Conservation (phyloP, 1,284 basidiomycete genomes). For the Meripilus lineatus region DNA sequence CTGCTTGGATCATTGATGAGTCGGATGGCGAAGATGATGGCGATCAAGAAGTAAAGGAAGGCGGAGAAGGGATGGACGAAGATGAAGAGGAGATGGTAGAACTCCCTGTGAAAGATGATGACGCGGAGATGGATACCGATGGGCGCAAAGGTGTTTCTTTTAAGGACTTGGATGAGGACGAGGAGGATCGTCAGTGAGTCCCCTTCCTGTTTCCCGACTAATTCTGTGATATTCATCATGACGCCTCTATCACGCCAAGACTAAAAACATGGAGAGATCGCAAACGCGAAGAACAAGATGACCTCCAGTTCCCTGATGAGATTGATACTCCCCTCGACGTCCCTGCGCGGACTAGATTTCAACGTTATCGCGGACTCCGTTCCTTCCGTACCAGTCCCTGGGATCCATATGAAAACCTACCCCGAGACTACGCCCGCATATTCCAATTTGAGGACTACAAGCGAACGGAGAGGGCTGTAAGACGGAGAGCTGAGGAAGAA, state of each 20-base stretch:
- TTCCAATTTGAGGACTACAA: conserved; percentile 98
- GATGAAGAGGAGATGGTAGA: conserved; percentile 65
- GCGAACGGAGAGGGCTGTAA: conserved; percentile 77
- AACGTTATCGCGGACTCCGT: conserved; percentile 87
- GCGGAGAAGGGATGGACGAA: conserved; percentile 33
- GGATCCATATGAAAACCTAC: conserved; percentile 97
- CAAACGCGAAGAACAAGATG: conserved; percentile 70
- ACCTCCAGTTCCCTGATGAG: conserved; percentile 91
- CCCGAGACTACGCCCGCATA: conserved; percentile 89
- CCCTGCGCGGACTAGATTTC: conserved; percentile 85
- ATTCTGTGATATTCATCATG: neutral
- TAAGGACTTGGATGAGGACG: conserved; percentile 75
- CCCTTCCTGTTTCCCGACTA: neutral
- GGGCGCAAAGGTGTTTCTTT: conserved; percentile 54
- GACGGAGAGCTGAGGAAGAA: conserved; percentile 59
- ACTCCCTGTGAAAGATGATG: conserved; percentile 45
- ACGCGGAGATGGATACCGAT: conserved; percentile 57
- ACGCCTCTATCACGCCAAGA: conserved; percentile 32
- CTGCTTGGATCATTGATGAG: conserved; percentile 89
- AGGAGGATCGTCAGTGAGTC: conserved; percentile 79
- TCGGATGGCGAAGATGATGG: conserved; percentile 63
- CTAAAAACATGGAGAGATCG: conserved; percentile 66
- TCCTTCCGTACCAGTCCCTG: conserved; percentile 94
- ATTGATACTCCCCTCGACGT: conserved; percentile 93
- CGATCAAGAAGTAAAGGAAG: conserved; percentile 37